phyloP scores from a whole-genome alignment of 371 early-diverging fungal genomes.

The Actinomortierella wolfii region DNA sequence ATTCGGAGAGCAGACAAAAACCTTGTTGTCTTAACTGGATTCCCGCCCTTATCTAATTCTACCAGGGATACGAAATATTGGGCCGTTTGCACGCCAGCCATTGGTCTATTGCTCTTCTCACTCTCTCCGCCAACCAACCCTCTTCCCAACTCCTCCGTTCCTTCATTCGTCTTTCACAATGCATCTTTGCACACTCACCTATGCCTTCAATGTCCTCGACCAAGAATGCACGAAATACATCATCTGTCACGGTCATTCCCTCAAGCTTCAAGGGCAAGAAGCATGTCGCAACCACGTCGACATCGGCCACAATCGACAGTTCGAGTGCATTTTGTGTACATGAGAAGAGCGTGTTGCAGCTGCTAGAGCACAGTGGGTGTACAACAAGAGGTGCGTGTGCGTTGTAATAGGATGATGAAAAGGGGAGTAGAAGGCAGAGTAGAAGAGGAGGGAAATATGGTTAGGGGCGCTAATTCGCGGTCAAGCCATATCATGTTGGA shows the following conservation, averaged over 20 bases:
- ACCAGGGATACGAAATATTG: no score
- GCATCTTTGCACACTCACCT: conserved; percentile 47
- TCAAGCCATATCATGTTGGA: conserved; percentile 26
- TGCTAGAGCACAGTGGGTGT: conserved; percentile 14
- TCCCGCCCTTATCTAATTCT: no score
- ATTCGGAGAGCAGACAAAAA: no score
- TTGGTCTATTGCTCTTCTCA: no score
- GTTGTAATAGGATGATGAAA: no score
- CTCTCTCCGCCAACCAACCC: background rate
- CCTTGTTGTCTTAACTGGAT: no score
- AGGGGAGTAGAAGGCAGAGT: background rate
- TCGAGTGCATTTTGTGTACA: conserved; percentile 79
- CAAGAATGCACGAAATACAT: conserved; percentile 71
- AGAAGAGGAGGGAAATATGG: conserved; percentile 4
- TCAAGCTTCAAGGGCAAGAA: conserved; percentile 52
- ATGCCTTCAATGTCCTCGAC: conserved; percentile 73
- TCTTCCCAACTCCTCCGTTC: background rate
- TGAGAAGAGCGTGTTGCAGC: conserved; percentile 68
- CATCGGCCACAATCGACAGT: conserved; percentile 70
- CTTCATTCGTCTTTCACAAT: background rate
- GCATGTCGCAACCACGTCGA: conserved; percentile 56
- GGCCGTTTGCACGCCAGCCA: no score
- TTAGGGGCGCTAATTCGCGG: background rate
- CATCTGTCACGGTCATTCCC: conserved; percentile 51
- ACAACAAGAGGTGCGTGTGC: background rate